phyloP scores from a whole-genome alignment of 306 rosid genomes.

The Quercus wislizeni region DNA sequence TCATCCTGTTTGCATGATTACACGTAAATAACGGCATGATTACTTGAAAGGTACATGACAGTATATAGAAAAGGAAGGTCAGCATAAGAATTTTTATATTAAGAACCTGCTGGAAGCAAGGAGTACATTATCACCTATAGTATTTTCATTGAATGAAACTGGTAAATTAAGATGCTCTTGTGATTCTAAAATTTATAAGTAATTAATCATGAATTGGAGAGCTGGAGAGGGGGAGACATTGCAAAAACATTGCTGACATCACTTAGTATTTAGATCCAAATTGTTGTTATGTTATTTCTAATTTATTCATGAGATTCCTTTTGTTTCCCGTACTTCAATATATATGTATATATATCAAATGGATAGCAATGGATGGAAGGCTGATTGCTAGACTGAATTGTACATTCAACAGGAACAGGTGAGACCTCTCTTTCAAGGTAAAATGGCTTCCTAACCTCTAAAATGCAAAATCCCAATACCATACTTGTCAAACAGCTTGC shows the following conservation, averaged over 20 bases:
- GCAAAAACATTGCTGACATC: conserved; percentile 14
- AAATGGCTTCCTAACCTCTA: not conserved
- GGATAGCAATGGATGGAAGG: not conserved
- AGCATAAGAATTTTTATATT: too few relatives aligned
- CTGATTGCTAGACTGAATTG: not conserved
- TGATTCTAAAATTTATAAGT: too few relatives aligned
- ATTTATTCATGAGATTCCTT: not conserved
- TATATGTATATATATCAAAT: not conserved
- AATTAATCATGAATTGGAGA: not conserved
- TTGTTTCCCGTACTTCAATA: not conserved
- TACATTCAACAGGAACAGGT: too few relatives aligned
- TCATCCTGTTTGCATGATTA: too few relatives aligned
- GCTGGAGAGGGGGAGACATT: conserved; percentile 18
- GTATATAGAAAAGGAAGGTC: too few relatives aligned
- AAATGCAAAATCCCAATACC: not conserved
- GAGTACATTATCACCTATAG: too few relatives aligned
- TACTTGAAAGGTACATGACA: too few relatives aligned
- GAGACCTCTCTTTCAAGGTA: too few relatives aligned
- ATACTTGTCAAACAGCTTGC: not conserved
- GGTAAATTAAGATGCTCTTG: too few relatives aligned
- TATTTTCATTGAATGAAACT: too few relatives aligned
- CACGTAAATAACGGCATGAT: too few relatives aligned
- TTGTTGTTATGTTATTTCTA: conserved; percentile 2
- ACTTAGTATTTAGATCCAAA: conserved; percentile 4
- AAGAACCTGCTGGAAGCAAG: too few relatives aligned